A percentile compares a stretch with the other conserved stretches of the same genome.
Evolutionary conservation across 768 basidiomycete genomes (phyloP).

Genomic region (Phanerodontia chrysosporium): DNA sequence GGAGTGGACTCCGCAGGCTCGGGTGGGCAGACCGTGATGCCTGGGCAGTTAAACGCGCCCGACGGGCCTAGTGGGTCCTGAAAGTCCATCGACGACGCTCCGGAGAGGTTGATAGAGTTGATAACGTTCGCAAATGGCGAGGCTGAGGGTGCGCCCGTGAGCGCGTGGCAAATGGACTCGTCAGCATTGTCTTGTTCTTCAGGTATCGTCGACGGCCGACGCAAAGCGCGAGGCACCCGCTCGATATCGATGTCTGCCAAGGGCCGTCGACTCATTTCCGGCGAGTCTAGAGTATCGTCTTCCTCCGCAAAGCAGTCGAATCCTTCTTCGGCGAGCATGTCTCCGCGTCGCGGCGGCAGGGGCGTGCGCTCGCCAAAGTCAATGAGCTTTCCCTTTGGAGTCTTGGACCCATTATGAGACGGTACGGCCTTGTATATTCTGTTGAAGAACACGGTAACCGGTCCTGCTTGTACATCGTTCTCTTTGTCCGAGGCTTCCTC

Average conservation of each 20-base stretch:
- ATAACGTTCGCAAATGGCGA: slow-evolving; percentile 28
- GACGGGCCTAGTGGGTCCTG: not conserved
- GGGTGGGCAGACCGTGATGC: slow-evolving; percentile 19
- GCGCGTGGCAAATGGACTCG: not conserved
- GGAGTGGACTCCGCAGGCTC: slow-evolving; percentile 4
- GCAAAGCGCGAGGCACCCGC: not conserved
- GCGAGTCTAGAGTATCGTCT: slow-evolving; percentile 1
- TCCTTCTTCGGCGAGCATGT: slow-evolving; percentile 12
- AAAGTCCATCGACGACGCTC: slow-evolving; percentile 1
- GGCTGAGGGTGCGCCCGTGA: slow-evolving; percentile 15
- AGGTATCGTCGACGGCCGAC: not conserved
- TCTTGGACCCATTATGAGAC: slow-evolving; percentile 12
- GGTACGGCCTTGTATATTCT: slow-evolving; percentile 18
- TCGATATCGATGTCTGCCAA: slow-evolving; percentile 21
- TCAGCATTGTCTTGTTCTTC: not conserved
- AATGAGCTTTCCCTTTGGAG: slow-evolving; percentile 27
- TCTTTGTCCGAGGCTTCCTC: slow-evolving; percentile 30
- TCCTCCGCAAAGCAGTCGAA: not conserved
- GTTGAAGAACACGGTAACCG: slow-evolving; percentile 29
- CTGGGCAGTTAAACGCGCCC: slow-evolving; percentile 5
- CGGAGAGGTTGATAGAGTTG: slow-evolving; percentile 26
- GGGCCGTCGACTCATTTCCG: slow-evolving; percentile 9
- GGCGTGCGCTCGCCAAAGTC: slow-evolving; percentile 25
- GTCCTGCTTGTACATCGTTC: slow-evolving; percentile 25
- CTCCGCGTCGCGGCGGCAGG: slow-evolving; percentile 9